Evolutionary conservation across 805 yeast genomes (phyloP), one percentile per base, ranked within the genome.

Genomic region (Yamadazyma endophytica): DNA sequence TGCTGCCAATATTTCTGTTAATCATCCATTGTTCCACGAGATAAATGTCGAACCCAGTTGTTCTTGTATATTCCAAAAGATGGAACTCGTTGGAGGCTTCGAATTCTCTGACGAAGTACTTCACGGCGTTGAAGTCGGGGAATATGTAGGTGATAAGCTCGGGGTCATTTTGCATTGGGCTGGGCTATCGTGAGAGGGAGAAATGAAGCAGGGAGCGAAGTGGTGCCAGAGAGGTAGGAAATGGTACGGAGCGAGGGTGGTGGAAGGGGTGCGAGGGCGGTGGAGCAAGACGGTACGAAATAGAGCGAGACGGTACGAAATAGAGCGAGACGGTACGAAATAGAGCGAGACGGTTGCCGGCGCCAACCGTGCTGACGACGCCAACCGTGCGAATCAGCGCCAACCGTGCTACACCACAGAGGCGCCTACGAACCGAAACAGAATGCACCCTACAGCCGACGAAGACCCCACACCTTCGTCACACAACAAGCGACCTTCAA

Each of bases 1-100:
- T 68, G 1, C 82, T 69, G 16, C 84, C 78, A 9, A 77, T 61
- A 24, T 73, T 66, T 26, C 97, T 65, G 36, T 79, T 79, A 20
- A 82, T 70, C 3, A 84, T 81, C 98, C 98, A 92, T 55, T 90
- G 97, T 54, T 92, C 97, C 8, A 90, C 95, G 22, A 92, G 67
- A 53, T 92, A 92, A 11, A 84, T 73, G 56, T 92, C 97, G 51
- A 82, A 87, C 2, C 98, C 97, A 1, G 64, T 46, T 15, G 82
- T 64, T 7, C 57, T 59, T 4, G 77, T 56, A 32, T 65, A 69
- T 27, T 73, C 74, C 21, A 68, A 40, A 9, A 68, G 35, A 38
- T 56, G 74, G 37, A 64, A 55, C 29, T 62, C 69, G 28, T 54
- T 52, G 4, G 43, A 35, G 3, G 43, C 21, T 9, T 57, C 46